Evolutionary conservation across 768 basidiomycete species (phyloP).

Genomic region (Hemileccinum impolitum): DNA sequence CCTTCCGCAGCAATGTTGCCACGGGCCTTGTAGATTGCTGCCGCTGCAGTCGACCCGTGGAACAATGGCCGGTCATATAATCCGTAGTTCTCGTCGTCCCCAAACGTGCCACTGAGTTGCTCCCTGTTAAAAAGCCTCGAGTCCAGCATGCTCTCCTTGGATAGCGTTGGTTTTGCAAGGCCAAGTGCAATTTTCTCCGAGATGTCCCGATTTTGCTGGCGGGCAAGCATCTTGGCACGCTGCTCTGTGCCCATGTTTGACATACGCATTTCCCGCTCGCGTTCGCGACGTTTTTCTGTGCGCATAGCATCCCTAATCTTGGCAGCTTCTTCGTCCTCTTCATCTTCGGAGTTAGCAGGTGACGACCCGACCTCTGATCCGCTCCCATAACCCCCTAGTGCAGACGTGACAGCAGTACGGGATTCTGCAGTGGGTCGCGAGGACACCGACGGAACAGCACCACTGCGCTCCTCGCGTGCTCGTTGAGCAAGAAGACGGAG

Average conservation of each 20-base stretch:
- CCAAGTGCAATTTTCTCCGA: constrained; percentile 99
- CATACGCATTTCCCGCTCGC: constrained; percentile 98
- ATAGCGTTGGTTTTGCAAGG: constrained; percentile 91
- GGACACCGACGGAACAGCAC: constrained; percentile 56
- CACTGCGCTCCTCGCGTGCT: constrained; percentile 90
- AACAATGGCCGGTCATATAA: constrained; percentile 95
- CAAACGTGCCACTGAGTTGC: constrained; percentile 75
- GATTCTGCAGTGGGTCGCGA: constrained; percentile 64
- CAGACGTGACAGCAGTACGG: constrained; percentile 68
- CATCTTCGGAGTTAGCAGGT: constrained; percentile 52
- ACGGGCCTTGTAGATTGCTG: constrained; percentile 98
- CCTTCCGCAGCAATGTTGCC: constrained; percentile 69
- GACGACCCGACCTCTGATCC: constrained; percentile 55
- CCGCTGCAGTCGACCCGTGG: constrained; percentile 92
- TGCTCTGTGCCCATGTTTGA: constrained; percentile 98
- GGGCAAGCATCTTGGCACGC: constrained; percentile 91
- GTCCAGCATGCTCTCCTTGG: constrained; percentile 97
- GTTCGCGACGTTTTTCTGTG: constrained; percentile 85
- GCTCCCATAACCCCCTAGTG: constrained; percentile 84
- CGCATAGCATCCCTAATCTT: constrained; percentile 89
- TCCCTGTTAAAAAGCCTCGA: constrained; percentile 98
- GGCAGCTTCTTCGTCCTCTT: constrained; percentile 78
- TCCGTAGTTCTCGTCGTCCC: constrained; percentile 90
- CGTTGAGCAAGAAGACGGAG: constrained; percentile 91
- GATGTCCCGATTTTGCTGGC: constrained; percentile 97